Conservation (phyloP, 1,284 basidiomycete species). For the Agroathelia rolfsii region DNA sequence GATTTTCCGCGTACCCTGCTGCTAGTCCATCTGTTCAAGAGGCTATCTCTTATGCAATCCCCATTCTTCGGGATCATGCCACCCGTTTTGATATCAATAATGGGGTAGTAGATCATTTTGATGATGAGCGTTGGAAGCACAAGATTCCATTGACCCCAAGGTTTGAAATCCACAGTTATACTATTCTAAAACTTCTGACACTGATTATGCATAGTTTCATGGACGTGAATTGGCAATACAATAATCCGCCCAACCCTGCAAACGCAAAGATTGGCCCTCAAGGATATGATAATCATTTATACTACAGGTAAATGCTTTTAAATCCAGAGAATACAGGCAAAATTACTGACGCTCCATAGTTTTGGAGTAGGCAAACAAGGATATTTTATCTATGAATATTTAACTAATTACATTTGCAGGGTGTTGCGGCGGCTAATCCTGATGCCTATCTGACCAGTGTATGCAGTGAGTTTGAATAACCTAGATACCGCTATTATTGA, state of each 20-base stretch:
- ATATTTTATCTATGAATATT: neutral
- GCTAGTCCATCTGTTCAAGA: slow-evolving; percentile 35
- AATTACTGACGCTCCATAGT: slow-evolving; percentile 20
- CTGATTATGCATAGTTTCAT: slow-evolving; percentile 49
- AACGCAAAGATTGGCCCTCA: slow-evolving; percentile 58
- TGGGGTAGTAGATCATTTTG: slow-evolving; percentile 2
- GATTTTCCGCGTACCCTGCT: slow-evolving; percentile 25
- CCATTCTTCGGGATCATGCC: slow-evolving; percentile 38
- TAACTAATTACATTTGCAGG: slow-evolving; percentile 27
- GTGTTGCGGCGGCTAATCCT: slow-evolving; percentile 55
- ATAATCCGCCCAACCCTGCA: slow-evolving; percentile 59
- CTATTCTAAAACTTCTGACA: neutral
- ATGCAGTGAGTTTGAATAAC: slow-evolving; percentile 43
- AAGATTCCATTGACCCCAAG: slow-evolving; percentile 1
- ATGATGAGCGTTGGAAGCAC: slow-evolving; percentile 1
- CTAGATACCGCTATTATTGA: too few species aligned
- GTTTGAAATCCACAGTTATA: slow-evolving; percentile 7
- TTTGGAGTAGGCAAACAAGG: slow-evolving; percentile 40
- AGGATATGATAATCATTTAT: slow-evolving; percentile 73
- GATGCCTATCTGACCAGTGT: slow-evolving; percentile 56
- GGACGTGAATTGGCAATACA: slow-evolving; percentile 67
- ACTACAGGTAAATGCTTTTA: slow-evolving; percentile 43
- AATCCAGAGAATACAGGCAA: slow-evolving; percentile 4
- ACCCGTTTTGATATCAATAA: slow-evolving; percentile 22
- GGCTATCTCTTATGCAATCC: slow-evolving; percentile 37